Evolutionary conservation across 2,329 filamentous ascomycete genomes (phyloP).

Genomic region (Thermothelomyces thermophilus): DNA sequence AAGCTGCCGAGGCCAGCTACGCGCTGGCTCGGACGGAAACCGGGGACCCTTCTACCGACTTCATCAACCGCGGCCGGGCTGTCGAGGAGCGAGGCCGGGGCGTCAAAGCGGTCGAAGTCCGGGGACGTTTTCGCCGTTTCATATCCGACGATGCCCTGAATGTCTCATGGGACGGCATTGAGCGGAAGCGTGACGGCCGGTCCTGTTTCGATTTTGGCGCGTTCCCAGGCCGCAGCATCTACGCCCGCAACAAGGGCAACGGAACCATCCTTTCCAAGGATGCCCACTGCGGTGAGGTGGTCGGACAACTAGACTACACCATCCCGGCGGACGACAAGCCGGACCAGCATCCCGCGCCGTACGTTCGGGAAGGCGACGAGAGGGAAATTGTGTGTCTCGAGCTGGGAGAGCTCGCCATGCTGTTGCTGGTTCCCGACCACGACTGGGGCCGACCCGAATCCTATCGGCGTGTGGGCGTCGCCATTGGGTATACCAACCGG

Average conservation of each 20-base stretch:
- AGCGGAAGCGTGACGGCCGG: conserved; percentile 12
- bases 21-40: background rate
- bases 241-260: conserved; percentile 18
- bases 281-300: conserved; percentile 23
- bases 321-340: background rate
- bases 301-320: conserved; percentile 24
- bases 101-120: conserved; percentile 20
- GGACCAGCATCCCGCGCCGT: background rate
- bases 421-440: conserved; percentile 17
- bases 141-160: conserved; percentile 13
- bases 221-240: conserved; percentile 17
- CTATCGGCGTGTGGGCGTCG: conserved; percentile 22
- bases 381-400: conserved; percentile 24
- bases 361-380: conserved; percentile 19
- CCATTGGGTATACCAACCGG: conserved; percentile 19
- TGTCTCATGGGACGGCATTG: conserved; percentile 20
- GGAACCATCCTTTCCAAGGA: conserved; percentile 23
- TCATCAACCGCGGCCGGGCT: conserved; percentile 12
- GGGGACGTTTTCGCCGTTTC: conserved; percentile 22
- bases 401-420: conserved; percentile 23
- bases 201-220: conserved; percentile 19
- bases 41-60: background rate
- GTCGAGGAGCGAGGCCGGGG: conserved; percentile 20
- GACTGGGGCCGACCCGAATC: conserved; percentile 5
- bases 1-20: background rate